A percentile compares a stretch with the other conserved stretches of the same genome.
Evolutionary conservation across 179 eudicot genomes (phyloP).

Genomic region (Actinidia arguta): DNA sequence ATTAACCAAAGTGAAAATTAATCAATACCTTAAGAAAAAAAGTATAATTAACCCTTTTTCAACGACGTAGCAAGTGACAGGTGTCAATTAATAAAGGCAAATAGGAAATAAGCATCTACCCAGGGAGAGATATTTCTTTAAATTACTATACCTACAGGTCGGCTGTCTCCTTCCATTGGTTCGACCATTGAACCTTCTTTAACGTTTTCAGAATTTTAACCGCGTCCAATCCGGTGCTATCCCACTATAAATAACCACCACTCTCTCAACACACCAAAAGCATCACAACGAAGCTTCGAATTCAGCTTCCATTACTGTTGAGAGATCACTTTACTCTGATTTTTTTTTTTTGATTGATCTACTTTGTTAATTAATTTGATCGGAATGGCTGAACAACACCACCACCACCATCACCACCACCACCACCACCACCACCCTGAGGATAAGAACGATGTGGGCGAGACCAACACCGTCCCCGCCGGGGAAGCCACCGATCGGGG

Average conservation of each 20-base stretch:
- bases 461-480: background rate
- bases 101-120: no score
- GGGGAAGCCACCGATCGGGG: constrained; percentile 57
- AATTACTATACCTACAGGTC: no score
- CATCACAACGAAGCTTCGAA: background rate
- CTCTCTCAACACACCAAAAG: background rate
- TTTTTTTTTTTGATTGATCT: background rate
- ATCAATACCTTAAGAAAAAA: no score
- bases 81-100: no score
- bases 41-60: no score
- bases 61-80: no score
- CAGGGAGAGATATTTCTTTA: no score
- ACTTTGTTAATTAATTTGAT: background rate
- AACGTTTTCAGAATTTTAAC: background rate
- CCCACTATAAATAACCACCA: background rate
- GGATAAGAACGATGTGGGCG: background rate
- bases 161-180: no score
- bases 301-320: background rate
- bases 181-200: background rate
- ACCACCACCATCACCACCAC: constrained; percentile 7
- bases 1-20: no score
- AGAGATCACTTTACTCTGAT: background rate
- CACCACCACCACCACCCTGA: background rate
- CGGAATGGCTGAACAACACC: constrained; percentile 16
- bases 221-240: background rate